Conservation (phyloP, 371 early-diverging fungal species). For the Haplosporangium sp. region DNA sequence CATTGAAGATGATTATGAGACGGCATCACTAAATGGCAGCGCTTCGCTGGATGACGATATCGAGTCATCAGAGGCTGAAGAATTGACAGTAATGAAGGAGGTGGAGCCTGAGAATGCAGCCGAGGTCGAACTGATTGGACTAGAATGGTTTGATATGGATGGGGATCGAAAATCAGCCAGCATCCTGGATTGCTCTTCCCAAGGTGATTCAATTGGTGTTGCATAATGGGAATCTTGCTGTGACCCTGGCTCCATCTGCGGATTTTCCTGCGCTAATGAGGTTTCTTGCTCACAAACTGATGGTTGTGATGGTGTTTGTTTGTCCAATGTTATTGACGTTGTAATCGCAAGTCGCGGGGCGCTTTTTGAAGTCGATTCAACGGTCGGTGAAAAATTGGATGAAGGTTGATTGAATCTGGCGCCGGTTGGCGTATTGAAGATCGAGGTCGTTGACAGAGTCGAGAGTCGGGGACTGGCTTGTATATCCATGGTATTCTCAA, state of each 20-base stretch:
- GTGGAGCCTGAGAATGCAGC: conserved; percentile 1
- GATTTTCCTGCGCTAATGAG: too few relatives aligned
- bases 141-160: not conserved
- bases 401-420: not conserved
- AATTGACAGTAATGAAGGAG: conserved; percentile 1
- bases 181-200: conserved; percentile 7
- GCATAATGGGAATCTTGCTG: not conserved
- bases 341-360: not conserved
- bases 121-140: conserved; percentile 6
- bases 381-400: not conserved
- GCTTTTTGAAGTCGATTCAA: not conserved
- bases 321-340: too few relatives aligned
- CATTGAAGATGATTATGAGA: not conserved
- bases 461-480: not conserved
- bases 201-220: conserved; percentile 3
- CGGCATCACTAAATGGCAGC: not conserved
- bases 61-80: conserved; percentile 2
- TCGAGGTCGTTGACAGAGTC: conserved; percentile 10
- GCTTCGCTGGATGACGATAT: not conserved
- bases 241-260: not conserved
- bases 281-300: too few relatives aligned
- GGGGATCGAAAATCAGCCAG: not conserved
- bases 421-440: conserved; percentile 18
- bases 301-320: too few relatives aligned
- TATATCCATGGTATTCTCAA: conserved; percentile 10